Percentiles rank a stretch among this genome's conserved stretches.
Conservation (phyloP, 2,329 filamentous ascomycete genomes). For the Sclerotinia subarctica region DNA sequence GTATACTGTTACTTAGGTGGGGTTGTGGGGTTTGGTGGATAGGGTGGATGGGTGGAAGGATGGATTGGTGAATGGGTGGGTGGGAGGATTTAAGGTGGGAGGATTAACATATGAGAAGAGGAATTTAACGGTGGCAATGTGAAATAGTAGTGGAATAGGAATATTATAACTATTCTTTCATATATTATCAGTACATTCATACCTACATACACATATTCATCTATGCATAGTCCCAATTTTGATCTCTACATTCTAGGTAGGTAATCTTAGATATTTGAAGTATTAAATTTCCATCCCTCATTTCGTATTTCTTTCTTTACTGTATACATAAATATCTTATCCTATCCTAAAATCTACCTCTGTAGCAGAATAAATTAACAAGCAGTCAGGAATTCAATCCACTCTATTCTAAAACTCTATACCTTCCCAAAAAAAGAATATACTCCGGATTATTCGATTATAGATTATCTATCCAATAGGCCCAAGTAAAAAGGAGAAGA, state of each 20-base stretch:
- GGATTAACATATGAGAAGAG: background rate
- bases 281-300: background rate
- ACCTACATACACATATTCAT: background rate
- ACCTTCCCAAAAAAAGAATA: too few relatives aligned
- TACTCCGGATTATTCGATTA: too few relatives aligned
- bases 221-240: background rate
- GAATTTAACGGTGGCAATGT: background rate
- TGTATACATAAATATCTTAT: too few relatives aligned
- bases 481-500: too few relatives aligned
- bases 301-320: background rate
- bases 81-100: background rate
- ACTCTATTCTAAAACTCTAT: background rate
- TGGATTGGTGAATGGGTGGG: background rate
- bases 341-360: too few relatives aligned
- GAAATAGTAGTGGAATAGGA: background rate
- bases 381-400: background rate
- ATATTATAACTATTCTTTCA: background rate
- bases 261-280: too few relatives aligned
- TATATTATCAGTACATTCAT: too few relatives aligned
- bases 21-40: slow-evolving; percentile 24
- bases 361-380: background rate
- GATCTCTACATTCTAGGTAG: background rate
- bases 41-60: too few relatives aligned
- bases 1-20: slow-evolving; percentile 74
- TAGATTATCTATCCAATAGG: too few relatives aligned